phyloP scores from a whole-genome alignment of 208 protist genomes.

The Leptomonas seymouri region DNA sequence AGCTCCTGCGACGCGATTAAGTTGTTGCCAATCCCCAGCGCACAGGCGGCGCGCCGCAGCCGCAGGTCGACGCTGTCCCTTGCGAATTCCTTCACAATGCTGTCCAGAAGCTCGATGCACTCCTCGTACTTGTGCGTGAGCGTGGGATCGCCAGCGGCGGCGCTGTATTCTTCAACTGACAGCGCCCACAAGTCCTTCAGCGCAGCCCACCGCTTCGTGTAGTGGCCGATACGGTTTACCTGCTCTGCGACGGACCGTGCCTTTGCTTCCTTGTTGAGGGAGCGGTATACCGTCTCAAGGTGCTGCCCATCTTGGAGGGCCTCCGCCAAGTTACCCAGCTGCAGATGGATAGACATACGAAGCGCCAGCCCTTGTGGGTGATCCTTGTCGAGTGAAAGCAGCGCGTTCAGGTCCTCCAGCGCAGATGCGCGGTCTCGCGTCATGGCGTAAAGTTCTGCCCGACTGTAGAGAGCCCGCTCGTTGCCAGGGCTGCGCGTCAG shows the following conservation, averaged over 20 bases:
- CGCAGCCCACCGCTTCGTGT: slow-evolving; percentile 46
- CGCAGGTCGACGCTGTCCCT: slow-evolving; percentile 80
- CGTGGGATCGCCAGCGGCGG: slow-evolving; percentile 3
- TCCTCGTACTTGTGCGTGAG: slow-evolving; percentile 35
- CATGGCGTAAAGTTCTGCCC: slow-evolving; percentile 77
- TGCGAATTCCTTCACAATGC: slow-evolving; percentile 68
- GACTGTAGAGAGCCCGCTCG: slow-evolving; percentile 73
- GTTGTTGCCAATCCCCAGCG: slow-evolving; percentile 61
- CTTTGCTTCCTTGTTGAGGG: slow-evolving; percentile 32
- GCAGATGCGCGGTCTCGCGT: slow-evolving; percentile 50
- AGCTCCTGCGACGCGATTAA: slow-evolving; percentile 68
- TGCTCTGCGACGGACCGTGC: slow-evolving; percentile 23
- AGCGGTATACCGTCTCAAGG: slow-evolving; percentile 44
- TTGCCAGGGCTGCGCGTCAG: slow-evolving; percentile 58
- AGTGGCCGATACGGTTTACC: slow-evolving; percentile 42
- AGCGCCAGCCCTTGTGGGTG: slow-evolving; percentile 56
- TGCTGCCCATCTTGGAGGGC: slow-evolving; percentile 50
- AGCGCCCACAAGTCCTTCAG: slow-evolving; percentile 39
- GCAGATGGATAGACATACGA: slow-evolving; percentile 57
- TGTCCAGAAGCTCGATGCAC: slow-evolving; percentile 60
- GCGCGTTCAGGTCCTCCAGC: slow-evolving; percentile 59
- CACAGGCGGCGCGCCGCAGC: slow-evolving; percentile 80
- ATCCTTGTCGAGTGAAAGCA: slow-evolving; percentile 46
- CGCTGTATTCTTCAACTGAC: slow-evolving; percentile 19
- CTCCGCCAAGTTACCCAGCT: slow-evolving; percentile 54